These are phyloP conservation scores for Solanum clarkiae DNA, from an alignment of 257 asterid species.

Conservation along the genomic window DNA sequence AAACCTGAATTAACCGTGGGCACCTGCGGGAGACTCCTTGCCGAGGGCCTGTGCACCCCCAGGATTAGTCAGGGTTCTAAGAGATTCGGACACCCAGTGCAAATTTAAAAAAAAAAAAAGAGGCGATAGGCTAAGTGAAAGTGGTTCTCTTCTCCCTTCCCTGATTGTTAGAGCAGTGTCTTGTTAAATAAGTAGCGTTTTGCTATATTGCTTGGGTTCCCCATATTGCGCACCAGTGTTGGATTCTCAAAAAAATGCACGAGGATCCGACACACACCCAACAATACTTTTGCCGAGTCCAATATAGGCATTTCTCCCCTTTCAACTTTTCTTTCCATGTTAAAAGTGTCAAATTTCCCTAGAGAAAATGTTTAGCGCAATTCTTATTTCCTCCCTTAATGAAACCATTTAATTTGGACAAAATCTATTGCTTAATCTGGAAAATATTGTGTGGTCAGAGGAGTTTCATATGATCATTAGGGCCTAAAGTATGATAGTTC, in stretches of 20 bases:
- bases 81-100: too few relatives aligned
- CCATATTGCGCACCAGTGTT: neutral
- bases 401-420: neutral
- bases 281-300: neutral
- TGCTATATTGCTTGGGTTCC: neutral
- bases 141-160: neutral
- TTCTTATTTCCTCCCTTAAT: neutral
- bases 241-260: neutral
- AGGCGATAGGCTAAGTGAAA: neutral
- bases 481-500: neutral
- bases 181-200: neutral
- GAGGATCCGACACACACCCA: neutral
- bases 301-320: neutral
- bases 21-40: too few relatives aligned
- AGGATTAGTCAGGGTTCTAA: too few relatives aligned
- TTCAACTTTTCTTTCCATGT: neutral
- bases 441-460: neutral
- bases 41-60: too few relatives aligned
- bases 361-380: neutral
- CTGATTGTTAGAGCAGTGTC: neutral
- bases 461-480: neutral
- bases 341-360: neutral
- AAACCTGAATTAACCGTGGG: too few relatives aligned
- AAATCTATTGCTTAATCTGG: neutral
- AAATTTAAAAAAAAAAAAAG: neutral